Evolutionary conservation across 306 rosid species (phyloP), one percentile per base, ranked within the genome.

Genomic region (Quercus dentata): DNA sequence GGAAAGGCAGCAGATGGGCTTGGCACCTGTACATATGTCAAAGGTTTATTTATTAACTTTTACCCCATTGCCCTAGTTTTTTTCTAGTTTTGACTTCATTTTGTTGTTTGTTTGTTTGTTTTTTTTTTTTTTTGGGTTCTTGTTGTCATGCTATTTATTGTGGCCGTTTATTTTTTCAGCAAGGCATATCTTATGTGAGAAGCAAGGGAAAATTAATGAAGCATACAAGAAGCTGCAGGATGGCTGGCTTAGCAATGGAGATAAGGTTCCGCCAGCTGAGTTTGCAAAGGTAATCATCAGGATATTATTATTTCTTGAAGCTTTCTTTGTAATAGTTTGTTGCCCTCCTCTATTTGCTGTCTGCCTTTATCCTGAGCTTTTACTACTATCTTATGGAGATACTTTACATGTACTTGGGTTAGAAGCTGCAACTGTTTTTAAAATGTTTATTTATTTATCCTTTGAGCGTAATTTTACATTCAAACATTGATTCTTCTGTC

Each of bases 21-120:
- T 41, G 97, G 99, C 74, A 94, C 99, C 77, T 94, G 99, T 88
- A 94, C 99, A 52, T 94, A 94, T 74, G 99, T 94, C 20, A 92
- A 94, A 83, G 96, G 96, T 91, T 76, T 71, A 38, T n/a, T 57
- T 15, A 58, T 65, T 30, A 18, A 63, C 0, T 69, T 69, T 35
- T 9, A 21, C 18, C 57, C 55, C 44, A 5, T 73, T 30, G 19
- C 58, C 63, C 65, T 18, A 55, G 25, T 20, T 55, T 76, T 72
- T 33, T 23, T 57, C 2, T 31, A 21, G 31, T 19, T 62, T 3
- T 74, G 14, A 46, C n/a, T 41, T 35, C 61, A 52, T 54, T 55
- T 20, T 78, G 49, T 46, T 12, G 4, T 73, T 18, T 55, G 41
- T 62, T 0, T 63, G 5, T 11, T 21, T 0, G 52, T 17, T 5